Evolutionary conservation across 2,329 filamentous ascomycete species (phyloP).

Genomic region (Fusarium pseudoanthophilum): DNA sequence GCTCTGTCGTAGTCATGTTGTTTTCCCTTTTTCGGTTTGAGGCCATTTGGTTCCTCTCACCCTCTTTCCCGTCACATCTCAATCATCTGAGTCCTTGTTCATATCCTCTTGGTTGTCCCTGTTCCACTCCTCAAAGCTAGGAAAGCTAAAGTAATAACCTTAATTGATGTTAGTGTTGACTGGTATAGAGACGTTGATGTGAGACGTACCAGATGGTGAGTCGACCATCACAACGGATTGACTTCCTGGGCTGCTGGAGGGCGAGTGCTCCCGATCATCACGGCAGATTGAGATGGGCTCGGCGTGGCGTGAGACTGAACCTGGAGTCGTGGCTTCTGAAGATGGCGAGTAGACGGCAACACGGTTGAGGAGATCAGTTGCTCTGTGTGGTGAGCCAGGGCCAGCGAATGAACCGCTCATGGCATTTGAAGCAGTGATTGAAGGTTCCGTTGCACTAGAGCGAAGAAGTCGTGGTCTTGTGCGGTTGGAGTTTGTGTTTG

Average conservation of each 20-base stretch:
- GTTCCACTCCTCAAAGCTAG: slow-evolving; percentile 76
- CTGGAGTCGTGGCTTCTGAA: slow-evolving; percentile 32
- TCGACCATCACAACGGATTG: slow-evolving; percentile 42
- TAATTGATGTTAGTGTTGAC: slow-evolving; percentile 49
- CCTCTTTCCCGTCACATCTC: slow-evolving; percentile 25
- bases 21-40: slow-evolving; percentile 31
- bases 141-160: slow-evolving; percentile 76
- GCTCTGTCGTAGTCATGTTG: slow-evolving; percentile 24
- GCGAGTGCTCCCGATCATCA: slow-evolving; percentile 33
- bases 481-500: slow-evolving; percentile 43
- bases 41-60: slow-evolving; percentile 30
- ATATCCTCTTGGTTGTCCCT: slow-evolving; percentile 48
- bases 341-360: slow-evolving; percentile 60
- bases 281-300: slow-evolving; percentile 41
- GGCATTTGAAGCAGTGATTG: slow-evolving; percentile 66
- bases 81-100: slow-evolving; percentile 42
- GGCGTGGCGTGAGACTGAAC: slow-evolving; percentile 35
- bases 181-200: slow-evolving; percentile 13
- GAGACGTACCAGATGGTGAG: slow-evolving; percentile 43
- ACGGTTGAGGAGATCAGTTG: slow-evolving; percentile 65
- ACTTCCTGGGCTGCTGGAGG: slow-evolving; percentile 34
- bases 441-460: slow-evolving; percentile 66
- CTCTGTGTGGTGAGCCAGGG: slow-evolving; percentile 60
- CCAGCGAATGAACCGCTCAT: slow-evolving; percentile 62
- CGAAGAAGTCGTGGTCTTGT: slow-evolving; percentile 65